Base-by-base conservation (phyloP, 306 rosid species). In the Canavalia gladiata region DNA sequence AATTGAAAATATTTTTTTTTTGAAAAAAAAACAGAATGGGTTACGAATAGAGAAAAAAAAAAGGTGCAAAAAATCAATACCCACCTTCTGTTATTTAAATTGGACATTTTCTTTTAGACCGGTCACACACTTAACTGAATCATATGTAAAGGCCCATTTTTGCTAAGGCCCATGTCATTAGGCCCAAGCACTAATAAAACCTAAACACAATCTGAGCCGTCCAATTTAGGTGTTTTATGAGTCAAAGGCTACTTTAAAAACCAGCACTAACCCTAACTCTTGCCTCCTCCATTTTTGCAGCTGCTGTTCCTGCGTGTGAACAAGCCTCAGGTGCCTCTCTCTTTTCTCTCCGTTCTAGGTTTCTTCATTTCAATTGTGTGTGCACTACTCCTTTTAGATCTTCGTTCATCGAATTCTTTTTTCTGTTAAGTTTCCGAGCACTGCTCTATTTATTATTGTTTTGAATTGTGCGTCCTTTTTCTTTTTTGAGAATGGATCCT, bases 291-390 rank as follows among this genome's bases (percentile, higher is more conserved):
- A 8, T 54, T 28, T 41, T 39, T 43, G 7, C 56, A 41, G 55
- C 49, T 10, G 42, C 72, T n/a, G 34, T 50, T 50, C 12, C 39
- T 35, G 52, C 51, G 9, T 6, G 54, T 1, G 35, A 50, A 50
- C 33, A 12, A 29, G 43, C 54, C 34, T 29, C 18, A 66, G 82
- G 82, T 78, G 67, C 1, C 25, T 68, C 73, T 58, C 50, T 2
- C 46, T 37, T 33, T 12, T 18, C 5, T 34, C 9, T 68, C 11
- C 55, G 28, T 5, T 45, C 47, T 29, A 12, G 6, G 7, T 25
- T n/a, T 1, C 18, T 31, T 0, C 59, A 28, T 63, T 31, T 3
- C 39, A 47, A 28, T 3, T 6, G 56, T 66, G 7, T 10, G 0
- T 41, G 4, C 42, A 6, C 30, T 51, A 28, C 7, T 29, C 11